Conservation (phyloP, 805 yeast genomes). For the Maudiozyma bulderi region DNA sequence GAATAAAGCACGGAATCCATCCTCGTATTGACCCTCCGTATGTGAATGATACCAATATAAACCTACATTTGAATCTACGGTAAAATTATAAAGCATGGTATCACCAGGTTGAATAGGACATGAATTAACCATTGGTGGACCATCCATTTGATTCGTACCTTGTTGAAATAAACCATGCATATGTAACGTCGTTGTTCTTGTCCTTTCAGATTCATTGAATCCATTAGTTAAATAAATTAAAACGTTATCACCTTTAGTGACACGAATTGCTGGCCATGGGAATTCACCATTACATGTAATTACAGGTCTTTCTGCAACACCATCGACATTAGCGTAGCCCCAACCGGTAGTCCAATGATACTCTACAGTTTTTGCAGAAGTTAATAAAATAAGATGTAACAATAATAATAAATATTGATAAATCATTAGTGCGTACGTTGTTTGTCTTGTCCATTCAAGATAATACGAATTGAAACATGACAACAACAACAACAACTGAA, state of each 20-base stretch:
- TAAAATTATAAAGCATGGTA: slow-evolving; percentile 74
- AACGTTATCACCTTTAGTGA: slow-evolving; percentile 71
- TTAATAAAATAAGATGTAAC: background rate
- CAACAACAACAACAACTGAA: no score
- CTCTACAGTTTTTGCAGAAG: slow-evolving; percentile 37
- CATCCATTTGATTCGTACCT: slow-evolving; percentile 75
- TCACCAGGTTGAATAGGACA: slow-evolving; percentile 85
- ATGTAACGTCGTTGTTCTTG: slow-evolving; percentile 57
- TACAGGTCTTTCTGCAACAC: slow-evolving; percentile 32
- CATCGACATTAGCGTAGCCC: slow-evolving; percentile 39
- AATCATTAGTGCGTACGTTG: background rate
- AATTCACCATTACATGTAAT: slow-evolving; percentile 40
- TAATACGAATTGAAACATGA: no score
- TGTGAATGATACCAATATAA: slow-evolving; percentile 98
- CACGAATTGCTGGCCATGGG: slow-evolving; percentile 84
- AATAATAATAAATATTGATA: background rate
- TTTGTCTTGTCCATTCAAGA: no score
- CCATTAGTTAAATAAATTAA: slow-evolving; percentile 68
- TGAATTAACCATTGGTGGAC: slow-evolving; percentile 79
- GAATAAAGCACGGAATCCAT: slow-evolving; percentile 78
- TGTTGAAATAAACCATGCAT: slow-evolving; percentile 85
- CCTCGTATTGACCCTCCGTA: slow-evolving; percentile 81
- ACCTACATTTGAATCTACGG: slow-evolving; percentile 74
- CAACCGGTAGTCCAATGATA: slow-evolving; percentile 58
- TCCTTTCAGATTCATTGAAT: slow-evolving; percentile 41